Conservation (phyloP, 306 rosid species). For the Lupinus albus region DNA sequence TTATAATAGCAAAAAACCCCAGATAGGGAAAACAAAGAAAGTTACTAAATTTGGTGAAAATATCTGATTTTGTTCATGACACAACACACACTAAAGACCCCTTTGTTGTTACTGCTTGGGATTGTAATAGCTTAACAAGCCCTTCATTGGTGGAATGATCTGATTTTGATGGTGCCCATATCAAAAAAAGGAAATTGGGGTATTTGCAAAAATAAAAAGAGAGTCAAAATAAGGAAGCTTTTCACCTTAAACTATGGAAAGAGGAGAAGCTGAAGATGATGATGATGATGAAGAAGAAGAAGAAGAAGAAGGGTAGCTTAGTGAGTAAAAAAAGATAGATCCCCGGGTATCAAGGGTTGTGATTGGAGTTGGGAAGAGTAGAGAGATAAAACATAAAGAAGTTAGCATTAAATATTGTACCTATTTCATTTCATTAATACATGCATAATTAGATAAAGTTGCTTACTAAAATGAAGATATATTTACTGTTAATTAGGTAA, state of each 20-base stretch:
- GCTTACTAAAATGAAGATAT: no score
- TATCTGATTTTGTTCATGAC: conserved; percentile 42
- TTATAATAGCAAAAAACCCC: conserved; percentile 13
- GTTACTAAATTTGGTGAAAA: conserved; percentile 29
- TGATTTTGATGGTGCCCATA: conserved; percentile 28
- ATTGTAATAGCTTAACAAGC: neutral
- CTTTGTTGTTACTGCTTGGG: neutral
- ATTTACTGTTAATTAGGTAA: no score
- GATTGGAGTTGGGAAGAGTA: neutral
- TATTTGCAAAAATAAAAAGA: no score
- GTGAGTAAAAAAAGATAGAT: no score
- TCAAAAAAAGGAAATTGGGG: conserved; percentile 15
- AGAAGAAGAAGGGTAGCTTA: no score
- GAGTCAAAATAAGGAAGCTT: neutral
- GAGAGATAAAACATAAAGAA: conserved; percentile 16
- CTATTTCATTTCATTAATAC: neutral
- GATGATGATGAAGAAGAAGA: neutral
- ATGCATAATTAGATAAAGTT: no score
- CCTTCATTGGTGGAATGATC: conserved; percentile 37
- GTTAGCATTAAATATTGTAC: conserved; percentile 17
- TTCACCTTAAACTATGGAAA: conserved; percentile 39
- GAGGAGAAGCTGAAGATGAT: conserved; percentile 30
- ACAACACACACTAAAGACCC: conserved; percentile 14
- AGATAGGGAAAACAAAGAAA: conserved; percentile 22
- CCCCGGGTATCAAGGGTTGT: conserved; percentile 9